Base-by-base conservation (phyloP, 2,329 filamentous ascomycete species). In the Fusarium longipes region DNA sequence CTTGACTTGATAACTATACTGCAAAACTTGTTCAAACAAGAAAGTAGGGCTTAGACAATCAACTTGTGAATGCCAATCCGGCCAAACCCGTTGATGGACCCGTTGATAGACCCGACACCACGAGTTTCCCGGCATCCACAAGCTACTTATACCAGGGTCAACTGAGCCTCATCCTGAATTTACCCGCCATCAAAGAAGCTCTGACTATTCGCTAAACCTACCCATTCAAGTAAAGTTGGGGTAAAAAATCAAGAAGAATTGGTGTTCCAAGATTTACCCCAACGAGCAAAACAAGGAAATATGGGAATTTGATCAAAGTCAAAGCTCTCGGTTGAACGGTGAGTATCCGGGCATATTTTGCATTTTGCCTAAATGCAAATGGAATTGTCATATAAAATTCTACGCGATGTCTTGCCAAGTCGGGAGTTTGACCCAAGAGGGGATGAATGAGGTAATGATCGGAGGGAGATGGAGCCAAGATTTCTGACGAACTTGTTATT, bases 381-480 rank as follows among this genome's bases (percentile, higher is more conserved):
- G 22, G 17, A 30, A 50, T 24, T 42, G 15, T 20, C 33, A 52
- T 30, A 44, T 30, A 11, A 38, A 43, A 22, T 9, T 18, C 17
- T 20, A 29, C 20, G 17, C 17, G 20, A 12, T 20, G 15, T 20
- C 20, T 47, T 39, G 44, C 52, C 40, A 67, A 64, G 64, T 9
- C 36, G 44, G 43, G 6, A 47, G 49, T 49, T 20, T 36, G 35
- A 17, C 40, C 24, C 12, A 33, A 58, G 27, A 35, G 17, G 27
- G 40, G 18, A 45, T 24, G 12, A 47, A 45, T 44, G 25, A 22
- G 24, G 56, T 27, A 61, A 54, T 42, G 58, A 61, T 61, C 58
- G 25, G 20, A 32, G 6, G 32, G 39, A 11, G 18, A 27, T 39
- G 17, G 5, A 36, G 32, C 18, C 22, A 59, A 12, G 9, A 12